Evolutionary conservation across 2,329 filamentous ascomycete genomes (phyloP).

Genomic region (Pseudogymnoascus sp.): DNA sequence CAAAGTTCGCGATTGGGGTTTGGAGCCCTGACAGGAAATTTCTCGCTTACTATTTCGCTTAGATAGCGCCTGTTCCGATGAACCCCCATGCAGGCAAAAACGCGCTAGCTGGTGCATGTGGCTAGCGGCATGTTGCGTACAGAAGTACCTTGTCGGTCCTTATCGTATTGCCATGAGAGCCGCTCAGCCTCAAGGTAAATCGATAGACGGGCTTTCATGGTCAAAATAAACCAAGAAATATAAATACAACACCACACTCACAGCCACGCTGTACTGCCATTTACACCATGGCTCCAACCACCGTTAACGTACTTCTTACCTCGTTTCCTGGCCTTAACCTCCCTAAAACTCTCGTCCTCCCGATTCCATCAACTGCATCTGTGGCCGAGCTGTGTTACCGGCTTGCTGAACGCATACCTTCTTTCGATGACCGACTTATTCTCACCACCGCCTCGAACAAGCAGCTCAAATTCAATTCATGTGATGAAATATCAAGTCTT

Average conservation of each 20-base stretch:
- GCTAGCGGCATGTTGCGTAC: neutral
- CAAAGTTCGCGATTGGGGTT: constrained; percentile 13
- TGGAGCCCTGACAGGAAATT: constrained; percentile 4
- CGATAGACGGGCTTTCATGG: neutral
- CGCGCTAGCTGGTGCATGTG: constrained; percentile 2
- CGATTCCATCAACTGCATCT: constrained; percentile 56
- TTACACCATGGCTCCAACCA: constrained; percentile 44
- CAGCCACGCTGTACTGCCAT: neutral
- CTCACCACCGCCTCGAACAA: constrained; percentile 77
- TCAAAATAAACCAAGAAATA: neutral
- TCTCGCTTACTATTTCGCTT: constrained; percentile 7
- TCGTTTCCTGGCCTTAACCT: constrained; percentile 77
- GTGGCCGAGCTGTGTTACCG: constrained; percentile 58
- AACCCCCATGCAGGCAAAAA: neutral
- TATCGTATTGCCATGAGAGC: neutral
- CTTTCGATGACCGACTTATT: constrained; percentile 53
- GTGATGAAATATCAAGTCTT: constrained; percentile 51
- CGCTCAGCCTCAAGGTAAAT: constrained; percentile 9
- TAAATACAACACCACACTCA: neutral
- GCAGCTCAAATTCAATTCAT: constrained; percentile 50
- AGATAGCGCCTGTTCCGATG: neutral
- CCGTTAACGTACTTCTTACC: constrained; percentile 75
- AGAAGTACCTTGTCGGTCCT: constrained; percentile 5
- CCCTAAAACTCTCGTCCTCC: constrained; percentile 74
- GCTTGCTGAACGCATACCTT: constrained; percentile 55